Evolutionary conservation across 768 basidiomycete genomes (phyloP).

Genomic region (Sarcomyxa edulis): DNA sequence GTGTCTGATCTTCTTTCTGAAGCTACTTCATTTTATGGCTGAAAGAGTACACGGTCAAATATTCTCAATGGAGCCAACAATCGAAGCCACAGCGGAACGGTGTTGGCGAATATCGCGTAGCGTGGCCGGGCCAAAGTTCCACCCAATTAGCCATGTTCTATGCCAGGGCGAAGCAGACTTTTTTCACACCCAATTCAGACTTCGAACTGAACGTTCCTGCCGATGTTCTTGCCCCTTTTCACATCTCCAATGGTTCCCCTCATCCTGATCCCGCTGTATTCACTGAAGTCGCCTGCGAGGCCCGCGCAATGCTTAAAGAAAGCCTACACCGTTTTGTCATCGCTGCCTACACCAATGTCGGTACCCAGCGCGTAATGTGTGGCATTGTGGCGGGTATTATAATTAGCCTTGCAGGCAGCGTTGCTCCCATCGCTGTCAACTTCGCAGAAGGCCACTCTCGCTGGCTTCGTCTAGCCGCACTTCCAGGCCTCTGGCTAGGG

Average conservation of each 20-base stretch:
- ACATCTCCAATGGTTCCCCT: slow-evolving; percentile 32
- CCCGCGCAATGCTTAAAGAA: slow-evolving; percentile 52
- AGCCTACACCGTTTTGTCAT: slow-evolving; percentile 63
- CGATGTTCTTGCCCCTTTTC: slow-evolving; percentile 57
- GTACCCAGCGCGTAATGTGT: slow-evolving; percentile 62
- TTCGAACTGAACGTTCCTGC: slow-evolving; percentile 73
- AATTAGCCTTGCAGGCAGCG: slow-evolving; percentile 38
- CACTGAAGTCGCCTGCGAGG: slow-evolving; percentile 51
- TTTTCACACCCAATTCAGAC: slow-evolving; percentile 64
- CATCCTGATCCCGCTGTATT: slow-evolving; percentile 69
- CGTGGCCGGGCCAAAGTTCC: slow-evolving; percentile 39
- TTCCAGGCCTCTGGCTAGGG: slow-evolving; percentile 71
- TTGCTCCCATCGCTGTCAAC: slow-evolving; percentile 43
- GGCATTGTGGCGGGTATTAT: slow-evolving; percentile 61
- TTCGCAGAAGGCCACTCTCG: slow-evolving; percentile 43
- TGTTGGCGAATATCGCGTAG: slow-evolving; percentile 23
- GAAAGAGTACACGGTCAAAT: slow-evolving; percentile 57
- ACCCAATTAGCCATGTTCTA: slow-evolving; percentile 69
- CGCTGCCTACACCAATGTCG: slow-evolving; percentile 69
- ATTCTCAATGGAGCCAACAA: slow-evolving; percentile 37
- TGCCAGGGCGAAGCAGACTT: slow-evolving; percentile 74
- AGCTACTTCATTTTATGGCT: slow-evolving; percentile 83
- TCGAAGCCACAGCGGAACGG: slow-evolving; percentile 26
- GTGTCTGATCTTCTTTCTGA: no score
- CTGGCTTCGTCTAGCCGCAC: slow-evolving; percentile 52